A percentile compares a stretch with the other conserved stretches of the same genome.
Conservation (phyloP, 179 eudicot species). For the Beta corolliflora region DNA sequence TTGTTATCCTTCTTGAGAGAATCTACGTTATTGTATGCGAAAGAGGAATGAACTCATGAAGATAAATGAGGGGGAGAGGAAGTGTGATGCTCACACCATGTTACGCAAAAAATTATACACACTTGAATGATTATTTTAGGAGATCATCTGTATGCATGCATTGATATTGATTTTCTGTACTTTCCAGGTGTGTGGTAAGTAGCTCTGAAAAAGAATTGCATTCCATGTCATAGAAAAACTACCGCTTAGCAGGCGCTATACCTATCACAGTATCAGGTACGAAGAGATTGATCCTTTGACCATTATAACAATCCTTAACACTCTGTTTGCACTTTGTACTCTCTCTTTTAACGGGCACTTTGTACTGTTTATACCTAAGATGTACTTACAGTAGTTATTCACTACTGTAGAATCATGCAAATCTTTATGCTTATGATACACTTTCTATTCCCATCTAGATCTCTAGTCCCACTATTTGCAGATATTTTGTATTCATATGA, state of each 20-base stretch:
- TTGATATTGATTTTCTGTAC: slow-evolving; percentile 8
- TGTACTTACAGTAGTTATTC: background rate
- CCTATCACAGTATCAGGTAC: slow-evolving; percentile 92
- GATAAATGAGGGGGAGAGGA: background rate
- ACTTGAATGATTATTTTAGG: background rate
- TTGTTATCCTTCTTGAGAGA: background rate
- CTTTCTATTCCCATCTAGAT: background rate
- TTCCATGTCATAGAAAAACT: slow-evolving; percentile 96
- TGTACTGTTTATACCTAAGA: too few species aligned
- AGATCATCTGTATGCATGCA: background rate
- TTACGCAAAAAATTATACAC: background rate
- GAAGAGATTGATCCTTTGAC: background rate
- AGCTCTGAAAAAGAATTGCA: slow-evolving; percentile 94
- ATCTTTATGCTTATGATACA: background rate
- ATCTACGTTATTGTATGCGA: too few species aligned
- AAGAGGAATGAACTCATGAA: background rate
- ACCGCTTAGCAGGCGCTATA: slow-evolving; percentile 77
- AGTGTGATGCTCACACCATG: background rate
- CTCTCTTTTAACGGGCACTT: background rate
- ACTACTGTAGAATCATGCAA: background rate
- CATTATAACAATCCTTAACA: slow-evolving; percentile 10
- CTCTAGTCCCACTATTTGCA: background rate
- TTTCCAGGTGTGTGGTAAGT: slow-evolving; percentile 81
- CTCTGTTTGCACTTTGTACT: background rate
- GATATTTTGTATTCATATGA: background rate